These are phyloP conservation scores for Mollisiaceae sp. DNA, from an alignment of 2,329 filamentous ascomycete species.

Conservation along the genomic window DNA sequence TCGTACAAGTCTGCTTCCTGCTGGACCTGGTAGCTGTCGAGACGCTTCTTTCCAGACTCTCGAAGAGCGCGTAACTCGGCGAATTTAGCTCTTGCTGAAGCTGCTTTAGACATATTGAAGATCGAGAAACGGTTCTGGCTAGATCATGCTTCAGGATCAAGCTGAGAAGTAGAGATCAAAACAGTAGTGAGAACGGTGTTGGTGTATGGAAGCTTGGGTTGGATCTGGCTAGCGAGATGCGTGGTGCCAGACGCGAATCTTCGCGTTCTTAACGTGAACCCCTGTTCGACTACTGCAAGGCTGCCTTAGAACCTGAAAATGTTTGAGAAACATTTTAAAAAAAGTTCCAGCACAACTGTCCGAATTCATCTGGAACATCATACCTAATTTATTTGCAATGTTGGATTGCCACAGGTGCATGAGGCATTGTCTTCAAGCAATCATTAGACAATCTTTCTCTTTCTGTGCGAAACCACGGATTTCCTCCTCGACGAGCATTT, in stretches of 20 bases:
- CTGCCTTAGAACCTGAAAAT: constrained; percentile 11
- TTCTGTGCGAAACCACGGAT: constrained; percentile 19
- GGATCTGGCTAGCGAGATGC: constrained; percentile 5
- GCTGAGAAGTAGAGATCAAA: constrained; percentile 8
- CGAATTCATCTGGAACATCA: neutral
- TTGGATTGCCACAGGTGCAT: constrained; percentile 40
- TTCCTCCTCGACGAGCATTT: constrained; percentile 4
- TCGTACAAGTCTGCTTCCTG: constrained; percentile 89
- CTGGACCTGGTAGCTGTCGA: constrained; percentile 84
- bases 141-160: constrained; percentile 24
- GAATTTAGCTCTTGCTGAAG: constrained; percentile 52
- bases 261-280: constrained; percentile 28
- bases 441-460: constrained; percentile 35
- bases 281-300: constrained; percentile 18
- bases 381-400: constrained; percentile 28
- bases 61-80: constrained; percentile 85
- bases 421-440: constrained; percentile 36
- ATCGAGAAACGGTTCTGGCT: constrained; percentile 15
- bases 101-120: constrained; percentile 43
- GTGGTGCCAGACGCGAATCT: constrained; percentile 8
- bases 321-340: neutral
- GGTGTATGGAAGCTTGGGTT: constrained; percentile 13
- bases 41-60: constrained; percentile 87
- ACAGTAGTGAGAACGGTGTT: constrained; percentile 6
- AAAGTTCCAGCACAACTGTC: neutral